A percentile compares a stretch with the other conserved stretches of the same genome.
Conservation (phyloP, 768 basidiomycete species). For the Kwoniella sp. region DNA sequence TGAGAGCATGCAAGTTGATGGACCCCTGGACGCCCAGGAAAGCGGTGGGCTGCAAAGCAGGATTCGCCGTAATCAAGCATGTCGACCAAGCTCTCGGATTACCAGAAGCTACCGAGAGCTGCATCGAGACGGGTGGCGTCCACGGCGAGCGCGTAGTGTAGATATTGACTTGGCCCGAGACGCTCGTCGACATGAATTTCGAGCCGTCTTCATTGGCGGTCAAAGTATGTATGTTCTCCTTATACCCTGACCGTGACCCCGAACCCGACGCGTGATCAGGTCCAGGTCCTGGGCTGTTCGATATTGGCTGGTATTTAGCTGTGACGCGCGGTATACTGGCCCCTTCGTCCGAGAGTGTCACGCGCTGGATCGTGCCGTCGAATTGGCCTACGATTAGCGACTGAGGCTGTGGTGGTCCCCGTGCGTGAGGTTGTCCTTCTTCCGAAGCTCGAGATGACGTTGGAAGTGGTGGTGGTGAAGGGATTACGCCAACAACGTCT, state of each 20-base stretch:
- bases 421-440: not conserved
- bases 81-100: slow-evolving; percentile 40
- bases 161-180: slow-evolving; percentile 28
- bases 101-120: not conserved
- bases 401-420: not conserved
- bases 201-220: slow-evolving; percentile 4
- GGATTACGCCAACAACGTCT: slow-evolving; percentile 41
- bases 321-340: slow-evolving; percentile 20
- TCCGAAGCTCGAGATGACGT: slow-evolving; percentile 1
- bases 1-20: slow-evolving; percentile 28
- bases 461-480: not conserved
- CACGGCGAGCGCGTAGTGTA: slow-evolving; percentile 35
- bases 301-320: slow-evolving; percentile 28
- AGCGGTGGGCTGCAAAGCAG: slow-evolving; percentile 4
- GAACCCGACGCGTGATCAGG: not conserved
- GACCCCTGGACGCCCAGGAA: slow-evolving; percentile 38
- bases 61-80: slow-evolving; percentile 17
- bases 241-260: not conserved
- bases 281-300: not conserved
- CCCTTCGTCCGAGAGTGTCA: slow-evolving; percentile 1
- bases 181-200: slow-evolving; percentile 33
- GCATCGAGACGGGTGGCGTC: slow-evolving; percentile 22
- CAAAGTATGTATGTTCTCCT: slow-evolving; percentile 22
- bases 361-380: slow-evolving; percentile 40
- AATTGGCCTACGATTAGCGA: slow-evolving; percentile 39